Evolutionary conservation across 2,329 filamentous ascomycete genomes (phyloP).

Genomic region (Emericellopsis atlantica): DNA sequence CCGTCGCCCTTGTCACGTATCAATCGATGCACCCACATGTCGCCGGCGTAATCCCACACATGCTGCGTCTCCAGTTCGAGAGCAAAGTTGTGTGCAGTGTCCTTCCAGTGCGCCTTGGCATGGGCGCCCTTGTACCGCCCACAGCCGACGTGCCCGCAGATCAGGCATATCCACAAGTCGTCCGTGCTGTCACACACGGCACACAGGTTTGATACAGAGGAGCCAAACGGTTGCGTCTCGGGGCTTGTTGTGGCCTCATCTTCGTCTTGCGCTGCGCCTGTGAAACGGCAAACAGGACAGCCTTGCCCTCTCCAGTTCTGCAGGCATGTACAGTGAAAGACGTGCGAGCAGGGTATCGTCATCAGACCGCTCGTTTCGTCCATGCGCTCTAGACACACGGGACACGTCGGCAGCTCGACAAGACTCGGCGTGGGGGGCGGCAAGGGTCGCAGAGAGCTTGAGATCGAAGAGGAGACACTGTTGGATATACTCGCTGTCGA

Average conservation of each 20-base stretch:
- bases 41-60: constrained; percentile 95
- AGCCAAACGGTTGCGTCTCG: constrained; percentile 43
- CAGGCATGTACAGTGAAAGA: constrained; percentile 92
- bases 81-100: constrained; percentile 79
- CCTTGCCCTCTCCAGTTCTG: constrained; percentile 93
- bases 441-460: constrained; percentile 41
- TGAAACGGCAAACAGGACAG: constrained; percentile 90
- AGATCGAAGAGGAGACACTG: constrained; percentile 20
- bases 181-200: constrained; percentile 65
- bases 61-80: constrained; percentile 89
- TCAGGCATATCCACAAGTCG: constrained; percentile 91
- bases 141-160: constrained; percentile 86
- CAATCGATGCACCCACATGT: constrained; percentile 90
- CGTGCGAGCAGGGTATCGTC: constrained; percentile 93
- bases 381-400: constrained; percentile 95
- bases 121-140: constrained; percentile 90
- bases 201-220: constrained; percentile 57
- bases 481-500: constrained; percentile 31
- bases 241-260: constrained; percentile 34
- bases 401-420: constrained; percentile 86
- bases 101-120: constrained; percentile 86
- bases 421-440: constrained; percentile 66
- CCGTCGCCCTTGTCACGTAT: constrained; percentile 90
- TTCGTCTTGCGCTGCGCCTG: constrained; percentile 31
- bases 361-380: constrained; percentile 91